phyloP scores from a whole-genome alignment of 2,329 filamentous ascomycete species.

The Cladosporium sp. region DNA sequence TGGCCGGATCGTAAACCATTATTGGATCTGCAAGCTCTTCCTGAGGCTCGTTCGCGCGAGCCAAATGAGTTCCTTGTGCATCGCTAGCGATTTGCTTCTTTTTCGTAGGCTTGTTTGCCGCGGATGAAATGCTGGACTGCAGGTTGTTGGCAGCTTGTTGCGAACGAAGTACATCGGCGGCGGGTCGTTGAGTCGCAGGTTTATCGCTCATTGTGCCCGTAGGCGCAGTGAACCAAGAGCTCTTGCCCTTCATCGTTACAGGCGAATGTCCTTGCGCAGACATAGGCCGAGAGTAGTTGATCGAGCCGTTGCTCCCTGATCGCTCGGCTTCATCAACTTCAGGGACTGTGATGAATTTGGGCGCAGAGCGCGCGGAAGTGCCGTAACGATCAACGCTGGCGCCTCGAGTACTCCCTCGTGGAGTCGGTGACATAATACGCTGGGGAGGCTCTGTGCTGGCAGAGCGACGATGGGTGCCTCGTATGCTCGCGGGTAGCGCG shows the following conservation, averaged over 20 bases:
- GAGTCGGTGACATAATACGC: conserved; percentile 44
- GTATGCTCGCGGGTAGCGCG: conserved; percentile 48
- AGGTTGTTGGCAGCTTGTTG: conserved; percentile 4
- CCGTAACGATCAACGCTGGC: conserved; percentile 27
- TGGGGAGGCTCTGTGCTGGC: conserved; percentile 49
- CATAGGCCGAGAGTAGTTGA: conserved; percentile 55
- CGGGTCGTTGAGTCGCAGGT: not conserved
- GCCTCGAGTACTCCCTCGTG: conserved; percentile 33
- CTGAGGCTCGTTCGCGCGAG: conserved; percentile 12
- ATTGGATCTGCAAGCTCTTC: conserved; percentile 20
- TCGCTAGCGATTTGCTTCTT: conserved; percentile 5
- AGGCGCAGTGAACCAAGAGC: conserved; percentile 57
- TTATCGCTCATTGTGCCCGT: conserved; percentile 48
- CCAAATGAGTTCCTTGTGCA: conserved; percentile 14
- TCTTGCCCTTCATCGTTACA: conserved; percentile 27
- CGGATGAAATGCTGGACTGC: conserved; percentile 10
- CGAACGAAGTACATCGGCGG: not conserved
- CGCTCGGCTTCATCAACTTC: conserved; percentile 40
- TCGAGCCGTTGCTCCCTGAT: conserved; percentile 35
- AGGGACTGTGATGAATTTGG: conserved; percentile 30
- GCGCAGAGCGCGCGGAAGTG: conserved; percentile 19
- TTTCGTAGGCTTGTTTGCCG: conserved; percentile 19
- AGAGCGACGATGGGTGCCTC: conserved; percentile 37
- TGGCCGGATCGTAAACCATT: conserved; percentile 30
- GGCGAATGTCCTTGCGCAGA: conserved; percentile 33